phyloP scores from a whole-genome alignment of 306 rosid genomes.

The Bauhinia variegata region DNA sequence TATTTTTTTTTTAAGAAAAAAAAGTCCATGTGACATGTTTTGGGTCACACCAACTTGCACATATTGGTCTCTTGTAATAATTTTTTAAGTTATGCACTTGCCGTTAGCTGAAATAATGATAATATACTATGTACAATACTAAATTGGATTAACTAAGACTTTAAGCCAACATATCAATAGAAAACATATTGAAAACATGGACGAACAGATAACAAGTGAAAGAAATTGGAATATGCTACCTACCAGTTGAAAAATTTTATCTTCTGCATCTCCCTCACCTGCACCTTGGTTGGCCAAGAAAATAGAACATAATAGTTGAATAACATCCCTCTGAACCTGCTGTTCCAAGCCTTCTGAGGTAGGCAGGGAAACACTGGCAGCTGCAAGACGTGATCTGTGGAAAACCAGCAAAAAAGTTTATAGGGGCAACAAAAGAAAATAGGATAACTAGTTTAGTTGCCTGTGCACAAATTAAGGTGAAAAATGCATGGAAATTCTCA shows the following conservation, averaged over 20 bases:
- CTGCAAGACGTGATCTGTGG: slow-evolving; percentile 57
- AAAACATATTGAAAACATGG: slow-evolving; percentile 8
- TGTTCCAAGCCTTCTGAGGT: slow-evolving; percentile 50
- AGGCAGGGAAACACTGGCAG: slow-evolving; percentile 49
- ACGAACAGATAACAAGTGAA: not conserved
- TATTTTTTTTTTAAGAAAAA: too few species aligned
- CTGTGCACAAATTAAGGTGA: not conserved
- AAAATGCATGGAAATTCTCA: not conserved
- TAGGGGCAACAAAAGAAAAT: not conserved
- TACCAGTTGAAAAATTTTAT: slow-evolving; percentile 51
- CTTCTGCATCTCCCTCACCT: slow-evolving; percentile 75
- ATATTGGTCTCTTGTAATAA: not conserved
- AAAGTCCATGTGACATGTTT: not conserved
- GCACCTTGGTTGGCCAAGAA: slow-evolving; percentile 92
- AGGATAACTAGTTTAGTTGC: slow-evolving; percentile 7
- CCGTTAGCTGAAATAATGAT: not conserved
- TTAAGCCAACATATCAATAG: slow-evolving; percentile 11
- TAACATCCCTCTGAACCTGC: slow-evolving; percentile 57
- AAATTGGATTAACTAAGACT: not conserved
- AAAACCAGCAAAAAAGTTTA: not conserved
- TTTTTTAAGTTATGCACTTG: not conserved
- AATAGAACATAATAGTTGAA: slow-evolving; percentile 74
- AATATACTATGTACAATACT: not conserved
- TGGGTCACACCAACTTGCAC: slow-evolving; percentile 7
- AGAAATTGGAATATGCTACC: slow-evolving; percentile 43